Conservation (phyloP, 345 rosid species). For the Aurinia saxatilis region DNA sequence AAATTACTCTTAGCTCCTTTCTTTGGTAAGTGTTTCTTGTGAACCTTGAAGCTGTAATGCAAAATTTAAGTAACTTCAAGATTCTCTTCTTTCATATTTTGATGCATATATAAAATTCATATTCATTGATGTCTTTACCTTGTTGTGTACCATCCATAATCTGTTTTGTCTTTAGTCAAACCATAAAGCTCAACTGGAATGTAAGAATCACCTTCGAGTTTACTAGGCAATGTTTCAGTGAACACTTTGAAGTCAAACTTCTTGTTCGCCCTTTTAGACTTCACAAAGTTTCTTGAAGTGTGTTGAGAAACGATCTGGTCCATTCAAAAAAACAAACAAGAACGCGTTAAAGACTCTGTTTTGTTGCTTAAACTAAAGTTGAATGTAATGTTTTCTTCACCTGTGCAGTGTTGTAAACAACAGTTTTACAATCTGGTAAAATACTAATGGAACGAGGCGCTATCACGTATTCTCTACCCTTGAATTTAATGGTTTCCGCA, state of each 20-base stretch:
- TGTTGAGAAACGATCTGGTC: conserved; percentile 65
- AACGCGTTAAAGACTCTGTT: background rate
- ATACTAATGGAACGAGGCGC: conserved; percentile 66
- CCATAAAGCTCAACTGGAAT: conserved; percentile 52
- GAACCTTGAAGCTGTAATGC: conserved; percentile 42
- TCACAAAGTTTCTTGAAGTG: conserved; percentile 46
- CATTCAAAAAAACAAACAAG: conserved; percentile 1
- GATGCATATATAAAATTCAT: no score
- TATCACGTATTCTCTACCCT: conserved; percentile 38
- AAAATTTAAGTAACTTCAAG: background rate
- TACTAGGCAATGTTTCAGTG: conserved; percentile 38
- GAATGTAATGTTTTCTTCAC: background rate
- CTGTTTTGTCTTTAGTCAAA: conserved; percentile 58
- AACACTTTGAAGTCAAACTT: conserved; percentile 50
- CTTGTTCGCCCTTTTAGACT: conserved; percentile 45
- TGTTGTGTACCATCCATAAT: conserved; percentile 76
- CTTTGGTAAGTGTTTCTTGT: conserved; percentile 41
- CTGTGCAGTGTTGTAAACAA: conserved; percentile 48
- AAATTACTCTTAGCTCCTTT: conserved; percentile 38
- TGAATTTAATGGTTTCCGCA: conserved; percentile 36
- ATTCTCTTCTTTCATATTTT: background rate
- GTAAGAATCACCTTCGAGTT: conserved; percentile 10
- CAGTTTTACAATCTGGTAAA: conserved; percentile 79
- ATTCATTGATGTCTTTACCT: conserved; percentile 31
- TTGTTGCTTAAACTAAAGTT: background rate